These are phyloP conservation scores for Tephrocybe rancida DNA, from an alignment of 768 basidiomycete genomes.

Conservation along the genomic window DNA sequence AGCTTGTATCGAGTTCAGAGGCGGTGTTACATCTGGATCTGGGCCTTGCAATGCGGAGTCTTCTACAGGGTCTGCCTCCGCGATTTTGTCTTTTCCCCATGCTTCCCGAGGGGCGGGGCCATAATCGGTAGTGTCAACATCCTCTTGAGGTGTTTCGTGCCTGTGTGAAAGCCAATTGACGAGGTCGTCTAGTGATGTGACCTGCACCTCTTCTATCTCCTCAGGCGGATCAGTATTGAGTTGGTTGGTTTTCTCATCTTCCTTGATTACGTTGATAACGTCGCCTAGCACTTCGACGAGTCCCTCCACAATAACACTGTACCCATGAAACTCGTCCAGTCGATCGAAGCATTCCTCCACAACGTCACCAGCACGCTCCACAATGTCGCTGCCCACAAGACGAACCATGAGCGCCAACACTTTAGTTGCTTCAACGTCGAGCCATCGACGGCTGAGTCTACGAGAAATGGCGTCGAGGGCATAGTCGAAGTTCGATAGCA, in stretches of 20 bases:
- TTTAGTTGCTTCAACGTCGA: slow-evolving; percentile 88
- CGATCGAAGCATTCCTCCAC: slow-evolving; percentile 98
- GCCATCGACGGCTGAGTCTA: slow-evolving; percentile 74
- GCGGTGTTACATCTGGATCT: slow-evolving; percentile 46
- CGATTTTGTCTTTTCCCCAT: slow-evolving; percentile 46
- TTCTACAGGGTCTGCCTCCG: slow-evolving; percentile 19
- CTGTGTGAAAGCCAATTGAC: slow-evolving; percentile 66
- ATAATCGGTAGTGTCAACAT: slow-evolving; percentile 50
- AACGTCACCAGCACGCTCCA: slow-evolving; percentile 88
- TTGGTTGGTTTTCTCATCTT: slow-evolving; percentile 40
- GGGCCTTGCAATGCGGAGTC: slow-evolving; percentile 25
- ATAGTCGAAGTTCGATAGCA: slow-evolving; percentile 96
- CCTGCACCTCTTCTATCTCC: background rate
- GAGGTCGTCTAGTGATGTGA: slow-evolving; percentile 48
- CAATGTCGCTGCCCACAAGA: slow-evolving; percentile 84
- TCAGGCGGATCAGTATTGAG: slow-evolving; percentile 14
- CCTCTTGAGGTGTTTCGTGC: slow-evolving; percentile 30
- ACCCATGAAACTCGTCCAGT: slow-evolving; percentile 94
- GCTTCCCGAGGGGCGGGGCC: slow-evolving; percentile 61
- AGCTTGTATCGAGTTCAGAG: slow-evolving; percentile 69
- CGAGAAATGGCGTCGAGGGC: slow-evolving; percentile 90
- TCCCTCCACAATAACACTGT: slow-evolving; percentile 82
- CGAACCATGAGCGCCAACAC: slow-evolving; percentile 86
- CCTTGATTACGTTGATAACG: slow-evolving; percentile 77
- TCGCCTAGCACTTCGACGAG: slow-evolving; percentile 86